phyloP scores from a whole-genome alignment of 176 grass and related monocot species.

The Lolium rigidum region DNA sequence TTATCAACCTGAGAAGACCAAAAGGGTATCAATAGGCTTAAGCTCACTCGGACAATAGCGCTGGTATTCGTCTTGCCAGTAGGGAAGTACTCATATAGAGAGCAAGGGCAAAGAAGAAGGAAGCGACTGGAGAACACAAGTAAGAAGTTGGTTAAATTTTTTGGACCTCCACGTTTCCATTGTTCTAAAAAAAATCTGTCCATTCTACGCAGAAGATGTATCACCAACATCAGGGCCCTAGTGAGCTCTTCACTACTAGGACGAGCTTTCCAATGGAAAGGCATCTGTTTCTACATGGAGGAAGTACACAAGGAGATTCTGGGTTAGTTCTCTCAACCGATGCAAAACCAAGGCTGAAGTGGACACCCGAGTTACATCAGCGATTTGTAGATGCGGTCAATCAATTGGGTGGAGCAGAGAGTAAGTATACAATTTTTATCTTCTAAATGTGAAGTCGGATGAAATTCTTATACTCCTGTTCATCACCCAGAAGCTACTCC shows the following conservation, averaged over 20 bases:
- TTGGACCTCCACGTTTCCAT: background rate
- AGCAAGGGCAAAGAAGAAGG: constrained; percentile 43
- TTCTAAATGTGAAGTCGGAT: constrained; percentile 18
- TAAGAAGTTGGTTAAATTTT: constrained; percentile 38
- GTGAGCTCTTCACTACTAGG: constrained; percentile 70
- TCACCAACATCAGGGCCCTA: constrained; percentile 76
- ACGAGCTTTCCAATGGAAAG: constrained; percentile 71
- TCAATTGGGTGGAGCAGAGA: constrained; percentile 96
- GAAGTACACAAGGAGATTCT: constrained; percentile 80
- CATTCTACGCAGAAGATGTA: constrained; percentile 76
- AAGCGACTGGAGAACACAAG: constrained; percentile 33
- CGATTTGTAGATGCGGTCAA: constrained; percentile 95
- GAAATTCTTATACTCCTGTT: constrained; percentile 55
- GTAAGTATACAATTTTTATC: constrained; percentile 65
- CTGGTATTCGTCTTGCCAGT: constrained; percentile 25
- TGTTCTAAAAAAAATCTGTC: constrained; percentile 37
- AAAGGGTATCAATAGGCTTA: constrained; percentile 51
- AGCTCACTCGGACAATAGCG: constrained; percentile 29
- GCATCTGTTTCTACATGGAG: constrained; percentile 81
- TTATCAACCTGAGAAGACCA: constrained; percentile 76
- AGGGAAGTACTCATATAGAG: constrained; percentile 24
- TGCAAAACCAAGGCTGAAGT: constrained; percentile 96
- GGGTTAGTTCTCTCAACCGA: constrained; percentile 96
- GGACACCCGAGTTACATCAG: constrained; percentile 98
- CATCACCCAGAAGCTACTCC: constrained; percentile 90